Evolutionary conservation across 1,284 basidiomycete species (phyloP), one percentile per base, ranked within the genome.

Genomic region (Fomes fomentarius): DNA sequence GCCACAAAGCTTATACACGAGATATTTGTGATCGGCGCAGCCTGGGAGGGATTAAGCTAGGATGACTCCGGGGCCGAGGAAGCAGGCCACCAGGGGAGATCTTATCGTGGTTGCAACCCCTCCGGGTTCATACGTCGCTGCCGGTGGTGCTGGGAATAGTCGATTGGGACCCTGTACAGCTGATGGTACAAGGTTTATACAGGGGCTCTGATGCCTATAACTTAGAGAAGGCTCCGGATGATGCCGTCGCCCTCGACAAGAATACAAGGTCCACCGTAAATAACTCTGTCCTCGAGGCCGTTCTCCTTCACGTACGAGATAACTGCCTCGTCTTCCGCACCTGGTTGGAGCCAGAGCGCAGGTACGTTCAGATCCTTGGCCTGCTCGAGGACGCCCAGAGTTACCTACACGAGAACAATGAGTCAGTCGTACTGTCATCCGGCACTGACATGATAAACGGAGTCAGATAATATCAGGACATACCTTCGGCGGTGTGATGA

Each of bases 341-440:
- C 92, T 12, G 93, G 93, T 70, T 95, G 93, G 35, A 94, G 79
- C 93, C 93, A 95, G 42, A 94, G 75, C 1, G 83, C 78, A 15
- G 85, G 84, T 10, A 93, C 75, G 28, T 74, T 71, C 22, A 86
- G 75, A 1, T 78, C 75, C 66, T 85, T 86, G 7, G 87, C 87
- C 56, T 84, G 78, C 65, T 87, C 75, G 60, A 91, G 72, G 46
- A 90, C 62, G 22, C 74, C 75, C 40, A 90, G 77, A 9, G 89
- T 91, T 45, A 93, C 74, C 87, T 91, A 26, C 14, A n/a, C n/a
- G n/a, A n/a, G n/a, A n/a, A n/a, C n/a, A n/a, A 33, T 33, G 31
- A 33, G 31, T 33, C 31, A 33, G 31, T n/a, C n/a, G n/a, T n/a
- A n/a, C n/a, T n/a, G n/a, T n/a, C n/a, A n/a, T n/a, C n/a, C n/a